Evolutionary conservation across 768 basidiomycete genomes (phyloP), one percentile per base, ranked within the genome.

Genomic region (Kwoniella pini): DNA sequence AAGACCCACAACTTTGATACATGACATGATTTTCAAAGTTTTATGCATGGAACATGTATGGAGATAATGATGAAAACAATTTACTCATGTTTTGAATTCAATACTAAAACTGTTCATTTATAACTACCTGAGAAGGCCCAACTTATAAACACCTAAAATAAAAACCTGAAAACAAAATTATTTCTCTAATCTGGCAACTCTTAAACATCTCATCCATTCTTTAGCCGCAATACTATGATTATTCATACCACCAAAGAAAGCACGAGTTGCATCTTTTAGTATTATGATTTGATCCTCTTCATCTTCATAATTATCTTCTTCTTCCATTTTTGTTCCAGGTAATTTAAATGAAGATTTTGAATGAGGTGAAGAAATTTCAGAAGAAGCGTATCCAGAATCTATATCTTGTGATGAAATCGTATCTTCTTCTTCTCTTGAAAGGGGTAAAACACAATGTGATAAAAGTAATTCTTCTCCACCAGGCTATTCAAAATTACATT

Each of bases 191-290:
- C 57, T 68, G 2, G 75, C 72, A 1, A 77, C 69, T 21, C 72
- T 44, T 24, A 77, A 38, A 64, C 72, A 71, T 46, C 72, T 54
- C 75, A 77, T 77, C 63, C 64, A 57, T 36, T 74, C 75, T 46
- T 70, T 77, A 11, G 75, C 75, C 7, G 75, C 75, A 26, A 54
- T 65, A 19, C 86, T 85, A 67, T 89, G 88, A 56, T 85, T 85
- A 70, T 89, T 91, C 68, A 88, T 78, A 13, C 87, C 88, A 15
- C 88, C 87, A 56, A 83, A 81, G 79, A 88, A 89, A 0, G 87
- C 86, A 82, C 83, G 84, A 5, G 82, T 82, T 0, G 86, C 85
- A 46, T 86, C 82, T 57, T 75, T 77, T 76, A 80, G 61, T 12
- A 27, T 40, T 3, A 59, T 54, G 17, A 13, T 31, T 22, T 26